These are phyloP conservation scores for Theobroma grandiflorum DNA, from an alignment of 441 rosid genomes.

Conservation along the genomic window DNA sequence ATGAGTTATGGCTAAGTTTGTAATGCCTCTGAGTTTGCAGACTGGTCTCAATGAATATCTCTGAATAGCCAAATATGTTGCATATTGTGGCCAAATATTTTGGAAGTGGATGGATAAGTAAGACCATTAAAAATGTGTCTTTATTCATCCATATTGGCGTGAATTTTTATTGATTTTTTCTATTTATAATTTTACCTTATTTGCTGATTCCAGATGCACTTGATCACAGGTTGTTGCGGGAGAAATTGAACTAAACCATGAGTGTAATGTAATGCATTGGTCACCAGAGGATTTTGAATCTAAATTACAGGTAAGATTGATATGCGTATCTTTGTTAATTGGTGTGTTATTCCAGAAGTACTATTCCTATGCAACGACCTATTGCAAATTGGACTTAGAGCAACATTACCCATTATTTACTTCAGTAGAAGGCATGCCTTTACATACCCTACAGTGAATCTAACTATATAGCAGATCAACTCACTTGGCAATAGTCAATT, in stretches of 20 bases:
- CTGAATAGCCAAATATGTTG: background rate
- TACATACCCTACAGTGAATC: background rate
- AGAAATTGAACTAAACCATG: slow-evolving; percentile 92
- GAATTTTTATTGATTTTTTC: background rate
- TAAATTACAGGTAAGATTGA: slow-evolving; percentile 75
- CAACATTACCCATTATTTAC: background rate
- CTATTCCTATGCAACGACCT: background rate
- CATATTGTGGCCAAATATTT: background rate
- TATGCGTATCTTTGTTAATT: background rate
- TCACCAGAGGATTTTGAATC: slow-evolving; percentile 98
- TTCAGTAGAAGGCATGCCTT: background rate
- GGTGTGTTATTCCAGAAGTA: slow-evolving; percentile 2
- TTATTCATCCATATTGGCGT: background rate
- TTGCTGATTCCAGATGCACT: slow-evolving; percentile 28
- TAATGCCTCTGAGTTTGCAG: background rate
- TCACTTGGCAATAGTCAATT: background rate
- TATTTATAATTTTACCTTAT: background rate
- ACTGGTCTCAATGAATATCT: background rate
- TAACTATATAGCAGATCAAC: background rate
- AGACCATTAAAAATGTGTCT: slow-evolving; percentile 11
- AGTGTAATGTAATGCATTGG: slow-evolving; percentile 91
- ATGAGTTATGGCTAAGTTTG: background rate
- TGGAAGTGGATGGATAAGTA: slow-evolving; percentile 21
- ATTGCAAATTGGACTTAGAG: slow-evolving; percentile 7
- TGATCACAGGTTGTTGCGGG: slow-evolving; percentile 92